Base-by-base conservation (phyloP, 1,139 yeast species). In the Taiozyma onychis region DNA sequence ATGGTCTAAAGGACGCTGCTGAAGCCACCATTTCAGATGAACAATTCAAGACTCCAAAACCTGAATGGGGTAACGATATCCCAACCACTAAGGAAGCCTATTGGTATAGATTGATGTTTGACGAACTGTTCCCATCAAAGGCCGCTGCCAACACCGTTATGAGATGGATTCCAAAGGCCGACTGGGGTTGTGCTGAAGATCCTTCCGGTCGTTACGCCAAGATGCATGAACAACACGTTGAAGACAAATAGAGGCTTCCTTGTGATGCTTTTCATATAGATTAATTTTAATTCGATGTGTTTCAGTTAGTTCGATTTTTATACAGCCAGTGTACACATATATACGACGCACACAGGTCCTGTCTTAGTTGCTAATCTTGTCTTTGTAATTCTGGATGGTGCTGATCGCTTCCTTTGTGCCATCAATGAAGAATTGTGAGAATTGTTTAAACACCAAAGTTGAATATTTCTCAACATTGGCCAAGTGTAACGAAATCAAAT, bases 111-210 rank as follows among this genome's bases (percentile, higher is more conserved):
- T 78, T 85, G 68, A 88, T 90, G 80, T 93, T 93, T 67, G 99
- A 95, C 71, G 95, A 88, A 63, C 74, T 89, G 63, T 93, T 90
- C 85, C 85, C 89, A 52, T 82, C 86, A 62, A 79, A 83, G 69
- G 93, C 96, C 61, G 99, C 96, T 61, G 98, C 97, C 55, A 74
- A 83, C 45, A 93, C 99, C 24, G 99, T 93, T 55, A 90, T 88
- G 97, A 86, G 99, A 80, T 93, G 99, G 99, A 76, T 93, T 71
- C 99, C 99, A 69, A 93, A 95, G 80, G 98, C 98, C 57, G 99
- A 93, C 72, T 93, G 99, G 99, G 99, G 99, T 57, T 93, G 99
- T 75, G 91, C 91, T 66, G 96, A 85, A 62, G 99, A 93, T 72
- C 99, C 99, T 49, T 87, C 96, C 51, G 99, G 99, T 58, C 88